These are phyloP conservation scores for Tetragonia tetragonoides DNA, from an alignment of 148 eudicot genomes.

Conservation along the genomic window DNA sequence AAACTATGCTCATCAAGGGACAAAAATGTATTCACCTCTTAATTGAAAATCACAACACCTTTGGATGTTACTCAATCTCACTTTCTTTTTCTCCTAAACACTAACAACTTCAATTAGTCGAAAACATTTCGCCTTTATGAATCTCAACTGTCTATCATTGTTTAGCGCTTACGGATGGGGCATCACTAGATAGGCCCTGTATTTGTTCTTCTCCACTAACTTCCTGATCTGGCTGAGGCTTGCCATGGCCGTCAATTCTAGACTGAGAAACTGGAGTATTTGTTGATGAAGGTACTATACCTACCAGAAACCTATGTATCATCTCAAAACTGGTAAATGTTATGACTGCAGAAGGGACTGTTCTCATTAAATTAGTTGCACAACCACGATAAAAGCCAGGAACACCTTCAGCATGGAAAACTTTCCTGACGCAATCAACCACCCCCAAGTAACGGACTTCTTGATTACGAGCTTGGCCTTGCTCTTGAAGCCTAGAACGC, in stretches of 20 bases:
- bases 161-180: constrained; percentile 23
- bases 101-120: background rate
- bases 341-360: constrained; percentile 86
- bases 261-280: constrained; percentile 28
- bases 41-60: background rate
- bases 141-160: constrained; percentile 6
- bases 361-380: constrained; percentile 83
- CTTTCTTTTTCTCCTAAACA: constrained; percentile 7
- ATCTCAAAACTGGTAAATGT: constrained; percentile 93
- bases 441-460: constrained; percentile 63
- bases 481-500: constrained; percentile 90
- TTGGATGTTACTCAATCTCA: background rate
- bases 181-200: constrained; percentile 9
- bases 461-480: constrained; percentile 59
- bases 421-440: constrained; percentile 60
- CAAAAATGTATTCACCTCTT: background rate
- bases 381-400: constrained; percentile 89
- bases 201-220: background rate
- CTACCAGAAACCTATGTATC: constrained; percentile 58
- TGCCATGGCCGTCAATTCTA: constrained; percentile 26
- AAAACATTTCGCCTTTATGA: background rate
- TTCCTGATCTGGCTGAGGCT: background rate
- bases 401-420: constrained; percentile 54
- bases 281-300: constrained; percentile 40
- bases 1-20: background rate